These are phyloP conservation scores for Daedaleopsis sinensis DNA, from an alignment of 768 basidiomycete genomes.

Conservation along the genomic window DNA sequence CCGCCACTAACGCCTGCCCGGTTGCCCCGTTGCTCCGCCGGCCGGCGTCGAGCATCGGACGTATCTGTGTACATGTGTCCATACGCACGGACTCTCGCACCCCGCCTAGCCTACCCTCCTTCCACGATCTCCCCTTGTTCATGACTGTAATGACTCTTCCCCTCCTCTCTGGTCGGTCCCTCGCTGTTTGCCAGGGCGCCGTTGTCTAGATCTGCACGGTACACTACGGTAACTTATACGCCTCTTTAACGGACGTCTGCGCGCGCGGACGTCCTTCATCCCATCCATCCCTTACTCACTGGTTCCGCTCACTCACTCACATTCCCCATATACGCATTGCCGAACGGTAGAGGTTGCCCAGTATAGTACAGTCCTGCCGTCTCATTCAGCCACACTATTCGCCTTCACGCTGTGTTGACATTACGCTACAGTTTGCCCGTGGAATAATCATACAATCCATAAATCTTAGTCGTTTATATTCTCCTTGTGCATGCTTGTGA, in stretches of 20 bases:
- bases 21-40: not conserved
- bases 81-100: not conserved
- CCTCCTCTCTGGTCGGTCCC: not conserved
- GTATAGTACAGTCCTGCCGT: no score
- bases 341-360: no score
- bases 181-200: not conserved
- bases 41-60: not conserved
- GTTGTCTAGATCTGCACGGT: not conserved
- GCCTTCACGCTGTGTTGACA: no score
- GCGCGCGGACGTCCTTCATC: no score
- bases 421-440: no score
- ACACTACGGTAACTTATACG: not conserved
- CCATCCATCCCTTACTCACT: no score
- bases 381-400: no score
- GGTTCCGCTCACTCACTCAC: not conserved
- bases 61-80: conserved; percentile 4
- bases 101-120: not conserved
- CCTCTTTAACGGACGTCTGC: not conserved
- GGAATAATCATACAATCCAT: no score
- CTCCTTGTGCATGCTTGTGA: no score
- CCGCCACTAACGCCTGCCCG: not conserved
- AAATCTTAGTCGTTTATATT: no score
- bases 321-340: not conserved
- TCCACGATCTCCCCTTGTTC: not conserved
- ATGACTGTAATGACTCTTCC: conserved; percentile 2